Evolutionary conservation across 2,329 filamentous ascomycete genomes (phyloP), one percentile per base, ranked within the genome.

Genomic region (Trichoderma sp.): DNA sequence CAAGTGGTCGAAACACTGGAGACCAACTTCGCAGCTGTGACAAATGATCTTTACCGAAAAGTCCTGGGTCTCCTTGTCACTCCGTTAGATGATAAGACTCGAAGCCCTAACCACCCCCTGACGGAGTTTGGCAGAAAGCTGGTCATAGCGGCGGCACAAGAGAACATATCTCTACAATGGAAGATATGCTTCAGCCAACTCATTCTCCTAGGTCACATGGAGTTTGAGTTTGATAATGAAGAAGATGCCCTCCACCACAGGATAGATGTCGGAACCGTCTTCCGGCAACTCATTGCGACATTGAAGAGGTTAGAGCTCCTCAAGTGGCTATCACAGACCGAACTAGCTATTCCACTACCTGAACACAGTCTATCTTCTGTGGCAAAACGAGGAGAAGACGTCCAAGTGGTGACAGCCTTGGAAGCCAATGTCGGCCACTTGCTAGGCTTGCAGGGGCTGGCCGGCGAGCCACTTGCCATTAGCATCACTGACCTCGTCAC

Each of bases 171-270:
- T 60, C 80, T 92, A 35, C 90, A 91, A 69, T 89, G 89, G 80
- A 87, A 87, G 69, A 83, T 95, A 9, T 88, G 96, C 60, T 88
- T 96, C 70, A 93, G 94, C 74, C 87, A 98, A 68, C 82, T 98
- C 2, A 85, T 95, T 3, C 84, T 99, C 7, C 84, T 97, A 17
- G 86, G 95, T 10, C 93, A 97, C 77, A 90, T 98, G 84, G 91
- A 95, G 76, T 90, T 89, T 45, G 92, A 95, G 75, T 86, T 92
- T 64, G 91, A 94, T 68, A 87, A 89, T 71, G 88, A 90, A 50
- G 89, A 92, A 48, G 87, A 91, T 17, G 87, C 87, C 2, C 82
- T 89, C 37, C 85, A 86, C 71, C 79, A 83, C 45, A 80, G 84
- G 22, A 81, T 92, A 9, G 86, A 90, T 32, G 90, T 95, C 68